A percentile compares a stretch with the other conserved stretches of the same genome.
phyloP scores from a whole-genome alignment of 345 rosid genomes.

The Erysimum cheiranthoides region DNA sequence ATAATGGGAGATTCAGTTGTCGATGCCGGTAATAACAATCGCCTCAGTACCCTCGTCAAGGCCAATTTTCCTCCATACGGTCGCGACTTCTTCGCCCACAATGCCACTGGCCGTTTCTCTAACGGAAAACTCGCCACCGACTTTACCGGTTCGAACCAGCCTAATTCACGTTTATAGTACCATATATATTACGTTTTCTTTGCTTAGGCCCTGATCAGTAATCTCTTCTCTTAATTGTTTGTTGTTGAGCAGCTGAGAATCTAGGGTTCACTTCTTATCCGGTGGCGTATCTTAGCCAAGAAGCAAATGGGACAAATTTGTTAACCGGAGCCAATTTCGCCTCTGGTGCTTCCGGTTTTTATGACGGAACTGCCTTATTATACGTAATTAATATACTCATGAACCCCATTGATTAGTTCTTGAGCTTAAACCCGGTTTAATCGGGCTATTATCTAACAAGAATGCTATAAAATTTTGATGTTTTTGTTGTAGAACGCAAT shows the following conservation, averaged over 20 bases:
- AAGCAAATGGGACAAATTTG: slow-evolving; percentile 64
- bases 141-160: slow-evolving; percentile 48
- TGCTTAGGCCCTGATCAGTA: background rate
- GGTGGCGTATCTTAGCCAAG: slow-evolving; percentile 65
- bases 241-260: slow-evolving; percentile 66
- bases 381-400: slow-evolving; percentile 53
- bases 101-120: slow-evolving; percentile 75
- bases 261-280: slow-evolving; percentile 85
- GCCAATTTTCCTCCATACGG: slow-evolving; percentile 69
- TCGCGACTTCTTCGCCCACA: slow-evolving; percentile 61
- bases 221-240: background rate
- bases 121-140: slow-evolving; percentile 58
- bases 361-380: slow-evolving; percentile 67
- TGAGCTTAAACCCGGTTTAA: background rate
- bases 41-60: slow-evolving; percentile 53
- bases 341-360: slow-evolving; percentile 83
- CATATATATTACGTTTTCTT: background rate
- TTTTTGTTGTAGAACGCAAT: slow-evolving; percentile 59
- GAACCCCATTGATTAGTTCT: background rate
- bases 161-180: no score
- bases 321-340: slow-evolving; percentile 89
- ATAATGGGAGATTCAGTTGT: slow-evolving; percentile 66
- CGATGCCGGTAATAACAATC: slow-evolving; percentile 65
- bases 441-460: background rate
- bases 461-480: slow-evolving; percentile 7